phyloP scores from a whole-genome alignment of 2,329 filamentous ascomycete genomes.

The Colletotrichum godetiae region DNA sequence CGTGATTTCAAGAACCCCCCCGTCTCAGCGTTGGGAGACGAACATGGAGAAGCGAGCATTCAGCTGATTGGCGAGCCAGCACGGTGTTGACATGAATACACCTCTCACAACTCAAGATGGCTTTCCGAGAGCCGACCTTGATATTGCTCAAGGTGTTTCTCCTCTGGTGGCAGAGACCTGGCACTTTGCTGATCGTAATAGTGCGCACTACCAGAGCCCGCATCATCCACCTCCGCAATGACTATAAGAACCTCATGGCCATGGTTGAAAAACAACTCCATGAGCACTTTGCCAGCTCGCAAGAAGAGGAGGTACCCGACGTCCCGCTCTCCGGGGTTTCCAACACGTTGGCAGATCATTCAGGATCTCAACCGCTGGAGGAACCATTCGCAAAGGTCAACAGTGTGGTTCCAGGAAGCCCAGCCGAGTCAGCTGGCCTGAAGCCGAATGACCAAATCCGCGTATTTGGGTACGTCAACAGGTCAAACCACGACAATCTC shows the following conservation, averaged over 20 bases:
- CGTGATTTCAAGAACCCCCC: constrained; percentile 41
- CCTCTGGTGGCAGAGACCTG: neutral
- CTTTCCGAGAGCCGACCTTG: constrained; percentile 91
- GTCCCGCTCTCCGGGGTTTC: neutral
- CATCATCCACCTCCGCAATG: constrained; percentile 90
- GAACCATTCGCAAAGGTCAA: constrained; percentile 90
- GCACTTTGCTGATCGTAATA: constrained; percentile 48
- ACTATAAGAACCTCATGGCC: constrained; percentile 90
- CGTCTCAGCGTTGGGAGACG: neutral
- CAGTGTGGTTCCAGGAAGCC: constrained; percentile 80
- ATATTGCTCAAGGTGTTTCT: constrained; percentile 86
- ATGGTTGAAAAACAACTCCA: constrained; percentile 88
- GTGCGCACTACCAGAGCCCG: constrained; percentile 92
- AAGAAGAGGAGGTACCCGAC: constrained; percentile 57
- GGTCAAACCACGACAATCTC: constrained; percentile 86
- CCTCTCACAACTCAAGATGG: constrained; percentile 88
- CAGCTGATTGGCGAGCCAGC: constrained; percentile 62
- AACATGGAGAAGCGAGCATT: constrained; percentile 28
- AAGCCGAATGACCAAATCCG: constrained; percentile 83
- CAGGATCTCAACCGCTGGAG: constrained; percentile 47
- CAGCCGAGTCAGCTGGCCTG: constrained; percentile 85
- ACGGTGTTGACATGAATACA: constrained; percentile 93
- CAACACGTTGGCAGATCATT: constrained; percentile 24
- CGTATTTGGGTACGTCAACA: constrained; percentile 86
- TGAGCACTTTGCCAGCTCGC: constrained; percentile 83